Evolutionary conservation across 306 rosid species (phyloP).

Genomic region (Quercus mongolica): DNA sequence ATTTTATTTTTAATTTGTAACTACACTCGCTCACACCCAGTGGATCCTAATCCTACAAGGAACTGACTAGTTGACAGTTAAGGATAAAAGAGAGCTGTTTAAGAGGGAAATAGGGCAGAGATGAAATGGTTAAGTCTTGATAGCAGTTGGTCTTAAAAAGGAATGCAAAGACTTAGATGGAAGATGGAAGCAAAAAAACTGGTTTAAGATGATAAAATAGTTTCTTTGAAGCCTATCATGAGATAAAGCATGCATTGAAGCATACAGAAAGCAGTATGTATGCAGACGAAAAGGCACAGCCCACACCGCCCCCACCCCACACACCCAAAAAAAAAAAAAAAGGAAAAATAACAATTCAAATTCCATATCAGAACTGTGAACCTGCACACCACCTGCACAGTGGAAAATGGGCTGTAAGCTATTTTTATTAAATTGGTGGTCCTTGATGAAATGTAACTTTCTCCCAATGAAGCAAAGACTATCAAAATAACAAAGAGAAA

Average conservation of each 20-base stretch:
- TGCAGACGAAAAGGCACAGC: not conserved
- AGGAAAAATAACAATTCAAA: conserved; percentile 26
- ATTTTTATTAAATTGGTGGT: conserved; percentile 33
- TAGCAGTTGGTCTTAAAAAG: not conserved
- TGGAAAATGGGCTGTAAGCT: conserved; percentile 75
- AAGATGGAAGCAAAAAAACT: not conserved
- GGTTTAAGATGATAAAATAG: not conserved
- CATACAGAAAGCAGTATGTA: conserved; percentile 14
- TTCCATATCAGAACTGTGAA: conserved; percentile 67
- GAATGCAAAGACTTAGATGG: not conserved
- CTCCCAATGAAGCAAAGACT: conserved; percentile 15
- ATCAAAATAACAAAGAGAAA: not conserved
- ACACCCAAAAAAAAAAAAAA: not conserved
- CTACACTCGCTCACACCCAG: too few relatives aligned
- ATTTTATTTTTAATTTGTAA: not conserved
- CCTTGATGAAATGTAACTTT: conserved; percentile 13
- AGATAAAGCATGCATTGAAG: conserved; percentile 7
- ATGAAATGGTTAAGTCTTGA: not conserved
- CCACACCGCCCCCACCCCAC: not conserved
- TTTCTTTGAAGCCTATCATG: not conserved
- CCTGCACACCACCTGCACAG: conserved; percentile 95
- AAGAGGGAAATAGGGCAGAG: not conserved
- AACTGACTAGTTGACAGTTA: not conserved
- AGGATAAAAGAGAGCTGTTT: not conserved
- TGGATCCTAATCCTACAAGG: too few relatives aligned